Base-by-base conservation (phyloP, 495 filamentous ascomycete genomes). In the Penicillium bovifimosum region DNA sequence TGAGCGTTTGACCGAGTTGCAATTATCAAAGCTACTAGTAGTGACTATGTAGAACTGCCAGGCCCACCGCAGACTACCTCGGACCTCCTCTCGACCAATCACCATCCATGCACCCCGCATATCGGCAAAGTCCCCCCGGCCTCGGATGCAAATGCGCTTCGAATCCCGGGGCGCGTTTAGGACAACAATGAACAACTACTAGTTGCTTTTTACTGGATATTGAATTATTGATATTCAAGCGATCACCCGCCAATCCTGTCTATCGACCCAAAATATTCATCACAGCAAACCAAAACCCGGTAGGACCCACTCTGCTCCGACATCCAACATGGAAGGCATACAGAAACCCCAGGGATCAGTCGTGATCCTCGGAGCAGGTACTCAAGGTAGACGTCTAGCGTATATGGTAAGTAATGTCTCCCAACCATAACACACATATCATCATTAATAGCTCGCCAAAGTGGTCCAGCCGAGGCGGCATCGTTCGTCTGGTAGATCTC, bases 321-420 rank as follows among this genome's bases (percentile, higher is more conserved):
- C 32, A 47, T 47, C 24, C 11, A 54, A 31, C 2, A 29, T 55
- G 39, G 32, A 42, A 36, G 41, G 6, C 5, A 9, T 29, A 3
- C 49, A 41, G 41, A 36, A 34, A 13, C 49, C 54, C 5, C n/a
- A 40, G 13, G 55, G 55, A 14, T 58, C 55, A 3, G 55, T 58
- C 13, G 50, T 58, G 29, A 64, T 71, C 24, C 46, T 72, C 5
- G 70, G 70, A 3, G 70, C 70, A n/a, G 70, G 70, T 10, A 66
- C 62, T 26, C 70, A 74, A 55, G 70, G 70, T 8, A 52, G 61
- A 41, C 51, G 70, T 7, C 60, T 74, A 5, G 70, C 70, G 11
- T 69, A 66, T 38, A 74, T 74, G 70, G 70, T 74, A 56, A 36
- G 57, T 46, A 1, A 11, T 39, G 32, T 32, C 6, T 20, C 40